Base-by-base conservation (phyloP, 2,329 filamentous ascomycete genomes). In the Cryphonectria parasitica region DNA sequence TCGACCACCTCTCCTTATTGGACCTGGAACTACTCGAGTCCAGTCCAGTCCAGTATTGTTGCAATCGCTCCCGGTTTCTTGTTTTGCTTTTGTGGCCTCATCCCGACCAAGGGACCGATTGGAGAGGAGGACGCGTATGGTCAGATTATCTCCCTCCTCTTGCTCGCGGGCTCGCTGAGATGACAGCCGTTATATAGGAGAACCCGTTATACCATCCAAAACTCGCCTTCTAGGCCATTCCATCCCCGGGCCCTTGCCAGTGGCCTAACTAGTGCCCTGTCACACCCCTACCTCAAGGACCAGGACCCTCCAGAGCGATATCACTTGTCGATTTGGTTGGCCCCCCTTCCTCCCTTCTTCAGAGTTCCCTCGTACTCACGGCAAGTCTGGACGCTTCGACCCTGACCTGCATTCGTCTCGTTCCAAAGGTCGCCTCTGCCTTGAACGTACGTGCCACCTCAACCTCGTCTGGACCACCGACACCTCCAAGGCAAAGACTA, bases 151-250 rank as follows among this genome's bases (percentile, higher is more conserved):
- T 54, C 25, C 28, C 45, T 54, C 25, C 28, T 34, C 62, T 52
- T 11, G 31, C 22, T n/a, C 8, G 19, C 17, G 58, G 31, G 31
- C 28, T 28, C 15, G 25, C 36, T 60, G 7, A 61, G 34, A 39
- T 61, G 31, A 45, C 62, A 31, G 62, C 28, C 41, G 62, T 52
- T 64, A 49, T 49, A 64, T 64, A 34, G 54, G 54, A 31, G 54
- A 58, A 31, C 54, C 52, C 52, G 52, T 58, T 58, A 58, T 58
- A 58, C 54, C 64, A 43, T 41, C 49, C 64, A 34, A 25, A 25
- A 34, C 34, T 34, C 22, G 34, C 28, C 49, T 64, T 64, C 63
- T 43, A 64, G 63, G 25, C 63, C 63, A 64, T 64, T 60, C 64
- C 64, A 43, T 66, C 58, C 52, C 64, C 58, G 15, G 34, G 36